A percentile compares a stretch with the other conserved stretches of the same genome.
These are phyloP conservation scores for Hyaloscypha variabilis DNA, from an alignment of 495 filamentous ascomycete species.

Conservation along the genomic window DNA sequence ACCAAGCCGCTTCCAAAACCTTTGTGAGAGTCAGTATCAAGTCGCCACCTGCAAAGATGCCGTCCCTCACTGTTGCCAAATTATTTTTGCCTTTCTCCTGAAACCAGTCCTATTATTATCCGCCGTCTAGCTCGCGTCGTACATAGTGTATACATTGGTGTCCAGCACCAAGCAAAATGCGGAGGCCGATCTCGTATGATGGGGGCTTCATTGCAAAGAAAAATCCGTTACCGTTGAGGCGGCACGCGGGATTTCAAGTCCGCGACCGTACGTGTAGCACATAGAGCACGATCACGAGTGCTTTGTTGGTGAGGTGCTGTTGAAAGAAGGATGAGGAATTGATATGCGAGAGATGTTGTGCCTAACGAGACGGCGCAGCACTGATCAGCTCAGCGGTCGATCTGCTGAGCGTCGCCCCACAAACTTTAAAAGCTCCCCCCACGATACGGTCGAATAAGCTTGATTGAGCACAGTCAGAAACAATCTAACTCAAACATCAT, in stretches of 20 bases:
- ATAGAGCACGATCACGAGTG: neutral
- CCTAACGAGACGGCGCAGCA: neutral
- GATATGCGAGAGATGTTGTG: neutral
- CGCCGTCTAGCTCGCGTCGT: neutral
- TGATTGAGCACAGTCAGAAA: neutral
- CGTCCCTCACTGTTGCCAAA: neutral
- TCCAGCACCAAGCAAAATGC: neutral
- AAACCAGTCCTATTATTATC: neutral
- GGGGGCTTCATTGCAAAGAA: too few relatives aligned
- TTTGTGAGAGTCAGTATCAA: neutral
- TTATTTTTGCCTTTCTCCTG: neutral
- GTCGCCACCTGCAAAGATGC: neutral
- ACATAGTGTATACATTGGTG: neutral
- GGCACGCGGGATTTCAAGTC: neutral
- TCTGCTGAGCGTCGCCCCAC: neutral
- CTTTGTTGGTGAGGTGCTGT: neutral
- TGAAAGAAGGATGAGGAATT: neutral
- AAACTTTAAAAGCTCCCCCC: neutral
- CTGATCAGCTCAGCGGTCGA: neutral
- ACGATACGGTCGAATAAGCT: neutral
- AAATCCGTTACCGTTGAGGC: neutral
- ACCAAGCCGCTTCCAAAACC: neutral
- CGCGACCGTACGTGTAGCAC: neutral
- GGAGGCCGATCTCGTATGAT: slow-evolving; percentile 5
- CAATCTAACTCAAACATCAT: neutral